Conservation (phyloP, 805 yeast species). For the Candida dajiaensis region DNA sequence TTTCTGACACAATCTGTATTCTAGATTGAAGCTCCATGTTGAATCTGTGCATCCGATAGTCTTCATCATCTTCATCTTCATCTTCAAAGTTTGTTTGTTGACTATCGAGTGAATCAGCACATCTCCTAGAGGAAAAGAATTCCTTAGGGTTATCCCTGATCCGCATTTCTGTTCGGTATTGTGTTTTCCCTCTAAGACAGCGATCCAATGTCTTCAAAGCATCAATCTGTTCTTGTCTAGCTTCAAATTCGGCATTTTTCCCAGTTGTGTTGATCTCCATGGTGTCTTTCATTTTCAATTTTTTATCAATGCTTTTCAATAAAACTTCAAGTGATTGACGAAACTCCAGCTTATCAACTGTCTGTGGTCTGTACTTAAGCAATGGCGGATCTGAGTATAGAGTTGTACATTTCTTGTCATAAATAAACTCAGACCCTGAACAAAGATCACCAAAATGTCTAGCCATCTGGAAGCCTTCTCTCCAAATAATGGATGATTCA, state of each 20-base stretch:
- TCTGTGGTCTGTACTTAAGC: neutral
- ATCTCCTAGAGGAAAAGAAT: neutral
- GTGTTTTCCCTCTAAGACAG: neutral
- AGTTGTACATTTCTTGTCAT: slow-evolving; percentile 5
- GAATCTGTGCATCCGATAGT: neutral
- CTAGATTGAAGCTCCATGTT: neutral
- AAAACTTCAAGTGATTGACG: neutral
- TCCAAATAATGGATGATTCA: slow-evolving; percentile 30
- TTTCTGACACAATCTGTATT: no score
- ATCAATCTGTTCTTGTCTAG: neutral
- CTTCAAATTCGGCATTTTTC: neutral
- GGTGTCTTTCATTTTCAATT: neutral
- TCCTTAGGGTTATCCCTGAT: neutral
- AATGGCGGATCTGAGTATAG: slow-evolving; percentile 5
- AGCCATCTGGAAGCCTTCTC: slow-evolving; percentile 32
- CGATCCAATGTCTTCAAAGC: neutral
- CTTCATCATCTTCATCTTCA: neutral
- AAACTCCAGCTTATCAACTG: slow-evolving; percentile 2
- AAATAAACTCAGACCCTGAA: slow-evolving; percentile 3
- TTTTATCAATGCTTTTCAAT: neutral
- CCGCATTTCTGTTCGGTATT: neutral
- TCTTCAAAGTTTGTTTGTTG: neutral
- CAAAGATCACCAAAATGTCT: slow-evolving; percentile 37
- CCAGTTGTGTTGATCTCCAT: neutral
- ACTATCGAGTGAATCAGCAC: neutral